Evolutionary conservation across 140 eudicot species (phyloP).

Genomic region (Oenanthe javanica): DNA sequence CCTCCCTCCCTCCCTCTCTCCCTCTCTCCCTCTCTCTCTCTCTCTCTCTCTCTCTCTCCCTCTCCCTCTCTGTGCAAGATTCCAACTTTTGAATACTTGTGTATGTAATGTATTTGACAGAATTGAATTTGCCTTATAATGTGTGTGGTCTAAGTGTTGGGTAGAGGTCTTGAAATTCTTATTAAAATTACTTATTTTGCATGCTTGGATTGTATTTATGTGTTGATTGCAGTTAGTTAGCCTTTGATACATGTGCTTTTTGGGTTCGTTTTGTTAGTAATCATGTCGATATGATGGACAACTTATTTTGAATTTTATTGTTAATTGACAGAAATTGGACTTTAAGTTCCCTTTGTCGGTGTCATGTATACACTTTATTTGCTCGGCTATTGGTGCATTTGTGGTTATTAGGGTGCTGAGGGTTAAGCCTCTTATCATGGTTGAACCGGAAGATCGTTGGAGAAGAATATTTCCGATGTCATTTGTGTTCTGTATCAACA

Average conservation of each 20-base stretch:
- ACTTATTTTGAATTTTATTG: background rate
- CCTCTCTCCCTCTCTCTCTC: too few relatives aligned
- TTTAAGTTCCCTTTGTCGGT: slow-evolving; percentile 92
- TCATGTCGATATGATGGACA: background rate
- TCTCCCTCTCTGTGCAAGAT: background rate
- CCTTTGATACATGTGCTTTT: background rate
- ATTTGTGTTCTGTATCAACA: slow-evolving; percentile 86
- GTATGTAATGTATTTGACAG: background rate
- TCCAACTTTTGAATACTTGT: background rate
- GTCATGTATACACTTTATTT: slow-evolving; percentile 88
- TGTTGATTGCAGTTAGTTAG: background rate
- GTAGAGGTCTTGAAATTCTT: too few relatives aligned
- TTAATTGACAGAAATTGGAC: slow-evolving; percentile 64
- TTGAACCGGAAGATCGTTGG: slow-evolving; percentile 96
- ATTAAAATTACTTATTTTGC: background rate
- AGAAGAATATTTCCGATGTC: slow-evolving; percentile 98
- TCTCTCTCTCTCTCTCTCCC: too few relatives aligned
- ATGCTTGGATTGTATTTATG: background rate
- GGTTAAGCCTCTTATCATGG: slow-evolving; percentile 79
- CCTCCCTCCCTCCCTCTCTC: too few relatives aligned
- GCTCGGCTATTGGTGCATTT: slow-evolving; percentile 90
- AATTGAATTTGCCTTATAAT: background rate
- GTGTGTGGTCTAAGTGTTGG: too few relatives aligned
- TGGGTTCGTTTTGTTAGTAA: background rate
- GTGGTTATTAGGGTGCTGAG: slow-evolving; percentile 70